Evolutionary conservation across 345 rosid species (phyloP).

Genomic region (Linum trigynum): DNA sequence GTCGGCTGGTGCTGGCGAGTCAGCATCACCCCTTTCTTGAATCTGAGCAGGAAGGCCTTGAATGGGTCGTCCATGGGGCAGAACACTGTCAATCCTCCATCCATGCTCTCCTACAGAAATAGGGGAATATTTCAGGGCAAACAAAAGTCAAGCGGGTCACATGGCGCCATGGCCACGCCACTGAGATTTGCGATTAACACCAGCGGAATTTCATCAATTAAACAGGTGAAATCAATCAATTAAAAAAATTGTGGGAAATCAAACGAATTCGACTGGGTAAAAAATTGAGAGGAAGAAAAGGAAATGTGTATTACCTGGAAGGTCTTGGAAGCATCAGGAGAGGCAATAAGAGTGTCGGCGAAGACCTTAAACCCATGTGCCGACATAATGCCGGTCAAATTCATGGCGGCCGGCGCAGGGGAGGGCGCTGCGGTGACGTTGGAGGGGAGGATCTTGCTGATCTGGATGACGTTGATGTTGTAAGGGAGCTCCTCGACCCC

Average conservation of each 20-base stretch:
- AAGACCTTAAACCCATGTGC: conserved; percentile 86
- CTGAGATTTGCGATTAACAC: background rate
- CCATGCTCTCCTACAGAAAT: conserved; percentile 45
- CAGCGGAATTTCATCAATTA: too few species aligned
- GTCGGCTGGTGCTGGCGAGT: conserved; percentile 49
- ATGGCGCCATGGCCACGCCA: background rate
- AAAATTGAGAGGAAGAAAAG: background rate
- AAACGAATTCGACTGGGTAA: background rate
- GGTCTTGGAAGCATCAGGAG: conserved; percentile 48
- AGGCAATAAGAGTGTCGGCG: conserved; percentile 57
- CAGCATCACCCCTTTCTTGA: conserved; percentile 42
- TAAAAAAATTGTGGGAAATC: too few species aligned
- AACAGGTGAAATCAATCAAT: too few species aligned
- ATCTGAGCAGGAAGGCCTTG: conserved; percentile 69
- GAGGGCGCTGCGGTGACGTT: conserved; percentile 68
- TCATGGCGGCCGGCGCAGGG: conserved; percentile 65
- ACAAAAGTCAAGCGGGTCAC: background rate
- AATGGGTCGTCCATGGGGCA: conserved; percentile 86
- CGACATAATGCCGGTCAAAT: conserved; percentile 68
- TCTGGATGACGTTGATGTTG: conserved; percentile 85
- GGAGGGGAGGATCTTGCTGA: conserved; percentile 61
- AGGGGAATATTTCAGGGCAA: background rate
- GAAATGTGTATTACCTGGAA: conserved; percentile 41
- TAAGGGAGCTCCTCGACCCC: conserved; percentile 75
- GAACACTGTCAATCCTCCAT: conserved; percentile 92